Evolutionary conservation across 2,329 filamentous ascomycete genomes (phyloP), one percentile per base, ranked within the genome.

Genomic region (Fusarium subglutinans): DNA sequence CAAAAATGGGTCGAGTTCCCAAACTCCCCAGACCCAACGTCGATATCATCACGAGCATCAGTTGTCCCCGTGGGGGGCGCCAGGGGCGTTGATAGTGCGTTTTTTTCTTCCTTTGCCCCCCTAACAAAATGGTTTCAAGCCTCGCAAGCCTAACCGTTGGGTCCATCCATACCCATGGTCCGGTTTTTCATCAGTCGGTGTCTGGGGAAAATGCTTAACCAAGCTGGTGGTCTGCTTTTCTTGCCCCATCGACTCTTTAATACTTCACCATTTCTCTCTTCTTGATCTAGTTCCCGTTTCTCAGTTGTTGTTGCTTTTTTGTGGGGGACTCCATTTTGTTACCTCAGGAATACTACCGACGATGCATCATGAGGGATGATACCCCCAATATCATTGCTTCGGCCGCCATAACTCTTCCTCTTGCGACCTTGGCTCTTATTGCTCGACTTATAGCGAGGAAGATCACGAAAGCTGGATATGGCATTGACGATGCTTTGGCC

Each of bases 321-420:
- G 51, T 14, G 48, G 63, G 67, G 56, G 53, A 44, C 30, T 35
- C 40, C 45, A 47, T 43, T 60, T 11, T 51, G 40, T 41, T 20
- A 53, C 41, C 43, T 44, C 26, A 45, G 8, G 15, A 35, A 69
- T 41, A 53, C 55, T 40, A 56, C 51, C 37, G 59, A 71, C 54
- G 37, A 74, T 74, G 72, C 72, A 75, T 75, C 72, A 74, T 74
- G 72, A 73, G 54, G 69, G 50, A 74, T 75, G 69, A 75, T 45
- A 74, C 63, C 72, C 72, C 72, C 57, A 69, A 73, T 43, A 74
- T 75, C 66, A 76, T 77, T 70, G 73, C 64, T 51, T 55, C 75
- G 43, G 66, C 74, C 37, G 61, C 67, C 30, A 70, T 76, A 54
- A 77, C 75, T 1, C 55, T 77, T 35, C 71, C 71, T 38, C 60